These are phyloP conservation scores for Apiotrichum sp. DNA, from an alignment of 1,284 basidiomycete genomes.

Conservation along the genomic window DNA sequence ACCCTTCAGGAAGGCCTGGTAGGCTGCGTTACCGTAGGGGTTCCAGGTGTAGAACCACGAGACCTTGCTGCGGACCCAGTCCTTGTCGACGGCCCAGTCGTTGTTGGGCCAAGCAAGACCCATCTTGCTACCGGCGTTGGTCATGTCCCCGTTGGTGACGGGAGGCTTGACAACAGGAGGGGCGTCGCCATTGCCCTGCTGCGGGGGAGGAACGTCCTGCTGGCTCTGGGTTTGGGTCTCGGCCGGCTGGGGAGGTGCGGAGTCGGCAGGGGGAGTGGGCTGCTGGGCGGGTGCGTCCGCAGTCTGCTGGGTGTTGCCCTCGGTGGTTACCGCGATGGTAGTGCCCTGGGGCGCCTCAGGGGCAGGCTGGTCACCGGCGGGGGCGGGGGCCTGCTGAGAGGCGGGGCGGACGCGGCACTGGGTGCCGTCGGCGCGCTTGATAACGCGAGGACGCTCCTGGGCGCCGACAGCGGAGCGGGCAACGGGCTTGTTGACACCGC, in stretches of 20 bases:
- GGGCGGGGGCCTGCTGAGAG: constrained; percentile 9
- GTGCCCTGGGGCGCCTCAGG: too few species aligned
- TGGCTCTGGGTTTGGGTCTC: constrained; percentile 1
- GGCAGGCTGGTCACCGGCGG: not conserved
- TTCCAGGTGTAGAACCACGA: constrained; percentile 47
- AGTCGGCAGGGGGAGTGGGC: too few species aligned
- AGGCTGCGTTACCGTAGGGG: not conserved
- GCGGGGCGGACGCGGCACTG: constrained; percentile 37
- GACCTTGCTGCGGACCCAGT: constrained; percentile 46
- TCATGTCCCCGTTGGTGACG: not conserved
- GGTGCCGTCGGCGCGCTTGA: constrained; percentile 31
- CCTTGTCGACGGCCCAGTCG: not conserved
- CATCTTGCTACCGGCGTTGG: not conserved
- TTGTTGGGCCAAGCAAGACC: too few species aligned
- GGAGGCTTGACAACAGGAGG: constrained; percentile 16
- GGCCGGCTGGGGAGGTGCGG: too few species aligned
- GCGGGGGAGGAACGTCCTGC: constrained; percentile 14
- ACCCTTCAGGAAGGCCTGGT: too few species aligned
- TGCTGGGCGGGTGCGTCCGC: too few species aligned
- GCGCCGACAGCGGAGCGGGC: constrained; percentile 2
- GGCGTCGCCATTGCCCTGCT: not conserved
- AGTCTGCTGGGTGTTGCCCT: too few species aligned
- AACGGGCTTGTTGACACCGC: not conserved
- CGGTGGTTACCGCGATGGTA: constrained; percentile 13
- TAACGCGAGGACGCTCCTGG: not conserved